Percentiles rank a stretch among this genome's conserved stretches.
Evolutionary conservation across 192 early-diverging fungal species (phyloP).

Genomic region (Thamnidium elegans): DNA sequence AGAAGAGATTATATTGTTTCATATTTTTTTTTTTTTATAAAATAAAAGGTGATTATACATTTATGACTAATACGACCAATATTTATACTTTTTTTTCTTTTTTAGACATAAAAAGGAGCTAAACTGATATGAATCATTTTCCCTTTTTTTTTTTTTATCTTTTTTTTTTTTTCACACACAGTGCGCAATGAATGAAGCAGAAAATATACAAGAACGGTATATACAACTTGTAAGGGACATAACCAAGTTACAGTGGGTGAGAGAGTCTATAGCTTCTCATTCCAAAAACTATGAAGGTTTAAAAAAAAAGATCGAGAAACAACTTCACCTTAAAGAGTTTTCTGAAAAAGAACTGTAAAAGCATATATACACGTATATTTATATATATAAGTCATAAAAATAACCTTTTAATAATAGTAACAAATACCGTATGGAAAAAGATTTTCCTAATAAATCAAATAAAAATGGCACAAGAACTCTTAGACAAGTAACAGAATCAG

Average conservation of each 20-base stretch:
- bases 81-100: neutral
- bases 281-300: slow-evolving; percentile 30
- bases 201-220: slow-evolving; percentile 15
- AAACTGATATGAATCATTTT: too few relatives aligned
- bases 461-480: slow-evolving; percentile 3
- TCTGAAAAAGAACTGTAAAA: slow-evolving; percentile 25
- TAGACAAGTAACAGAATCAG: slow-evolving; percentile 6
- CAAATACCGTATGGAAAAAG: slow-evolving; percentile 16
- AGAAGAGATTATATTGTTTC: neutral
- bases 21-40: neutral
- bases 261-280: slow-evolving; percentile 31
- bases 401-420: neutral
- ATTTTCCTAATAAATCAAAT: neutral
- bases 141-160: neutral
- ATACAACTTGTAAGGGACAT: slow-evolving; percentile 21
- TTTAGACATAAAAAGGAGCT: neutral
- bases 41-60: neutral
- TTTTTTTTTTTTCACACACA: neutral
- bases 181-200: slow-evolving; percentile 1
- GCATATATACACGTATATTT: too few relatives aligned
- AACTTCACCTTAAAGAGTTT: slow-evolving; percentile 18
- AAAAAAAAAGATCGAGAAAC: slow-evolving; percentile 20
- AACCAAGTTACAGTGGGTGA: slow-evolving; percentile 33
- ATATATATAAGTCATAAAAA: neutral
- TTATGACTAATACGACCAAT: too few relatives aligned